Evolutionary conservation across 441 rosid species (phyloP).

Genomic region (Croton laevigatus): DNA sequence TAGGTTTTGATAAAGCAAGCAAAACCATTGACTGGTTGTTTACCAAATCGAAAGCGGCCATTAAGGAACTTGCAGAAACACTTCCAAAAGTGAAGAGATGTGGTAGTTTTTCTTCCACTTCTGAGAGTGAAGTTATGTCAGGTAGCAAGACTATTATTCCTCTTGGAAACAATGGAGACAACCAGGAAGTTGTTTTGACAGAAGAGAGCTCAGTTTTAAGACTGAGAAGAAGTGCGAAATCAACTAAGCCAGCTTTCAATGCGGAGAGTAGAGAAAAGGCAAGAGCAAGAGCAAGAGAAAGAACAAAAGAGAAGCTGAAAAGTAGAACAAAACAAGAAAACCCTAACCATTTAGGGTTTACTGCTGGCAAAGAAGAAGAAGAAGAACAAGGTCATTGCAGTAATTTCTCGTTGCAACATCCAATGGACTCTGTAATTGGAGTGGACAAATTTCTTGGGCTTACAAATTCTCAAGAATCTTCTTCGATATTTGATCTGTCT

Average conservation of each 20-base stretch:
- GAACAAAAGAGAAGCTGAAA: slow-evolving; percentile 59
- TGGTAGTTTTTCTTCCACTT: slow-evolving; percentile 29
- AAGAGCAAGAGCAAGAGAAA: slow-evolving; percentile 80
- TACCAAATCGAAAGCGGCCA: slow-evolving; percentile 53
- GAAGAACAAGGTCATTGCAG: slow-evolving; percentile 19
- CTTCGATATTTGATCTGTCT: slow-evolving; percentile 27
- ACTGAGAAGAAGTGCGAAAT: slow-evolving; percentile 14
- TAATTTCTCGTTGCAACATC: slow-evolving; percentile 25
- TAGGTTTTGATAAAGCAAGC: slow-evolving; percentile 82
- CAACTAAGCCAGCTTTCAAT: slow-evolving; percentile 25
- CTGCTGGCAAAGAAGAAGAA: slow-evolving; percentile 7
- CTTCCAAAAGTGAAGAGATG: slow-evolving; percentile 22
- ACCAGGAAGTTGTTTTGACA: slow-evolving; percentile 23
- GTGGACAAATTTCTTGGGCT: slow-evolving; percentile 54
- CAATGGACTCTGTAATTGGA: slow-evolving; percentile 42
- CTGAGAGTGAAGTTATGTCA: slow-evolving; percentile 41
- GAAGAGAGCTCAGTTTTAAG: slow-evolving; percentile 17
- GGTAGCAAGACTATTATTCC: slow-evolving; percentile 34
- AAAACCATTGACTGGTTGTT: slow-evolving; percentile 83
- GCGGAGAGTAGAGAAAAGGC: slow-evolving; percentile 65
- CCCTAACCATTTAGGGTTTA: slow-evolving; percentile 35
- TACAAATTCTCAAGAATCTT: slow-evolving; percentile 17
- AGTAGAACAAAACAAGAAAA: slow-evolving; percentile 35
- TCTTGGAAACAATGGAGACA: slow-evolving; percentile 26
- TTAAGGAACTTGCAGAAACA: slow-evolving; percentile 42